Base-by-base conservation (phyloP, 2,329 filamentous ascomycete species). In the Immersiporthe knoxdaviesiana region DNA sequence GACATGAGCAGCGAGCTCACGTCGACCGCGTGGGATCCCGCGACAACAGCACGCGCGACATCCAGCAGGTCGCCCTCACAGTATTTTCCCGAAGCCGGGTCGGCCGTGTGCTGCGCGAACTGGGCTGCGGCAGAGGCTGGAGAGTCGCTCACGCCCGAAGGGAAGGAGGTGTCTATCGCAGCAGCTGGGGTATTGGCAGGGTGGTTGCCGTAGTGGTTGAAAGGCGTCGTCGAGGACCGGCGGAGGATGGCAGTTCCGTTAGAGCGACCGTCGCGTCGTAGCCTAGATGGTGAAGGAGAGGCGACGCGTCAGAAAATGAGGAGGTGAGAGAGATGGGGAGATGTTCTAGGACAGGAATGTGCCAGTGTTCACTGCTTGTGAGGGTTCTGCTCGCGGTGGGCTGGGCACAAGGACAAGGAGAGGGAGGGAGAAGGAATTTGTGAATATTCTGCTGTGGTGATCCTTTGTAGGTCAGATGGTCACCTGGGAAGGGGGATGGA, bases 11-110 rank as follows among this genome's bases (percentile, higher is more conserved):
- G 24, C 32, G 59, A 62, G 35, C 32, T 62, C 35, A 62, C 59
- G 59, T 62, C 59, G n/a, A 62, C 37, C n/a, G 11, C n/a, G 35
- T 62, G 59, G 35, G 59, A 62, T 8, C 59, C 59, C 12, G 59
- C 59, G 6, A 27, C 76, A 91, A 94, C 68, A 97, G 85, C 71
- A 74, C 86, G 88, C 79, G 88, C 95, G 73, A 97, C 87, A 68
- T 90, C 87, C 69, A 97, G 83, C 72, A 97, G 83, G 73, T 97
- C 88, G 2, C 94, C 92, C 79, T 90, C 92, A 72, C 88, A 89
- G 80, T 97, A 97, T 74, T 91, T 89, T 75, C 70, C 68, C 76
- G 75, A 64, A 71, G 70, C 44, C 80, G 78, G 60, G 77, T 77
- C 62, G 78, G 76, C 35, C 67, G 58, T 7, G 69, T 63, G 24